Evolutionary conservation across 78 protist genomes (phyloP).

Genomic region (Monocercomonoides exilis): DNA sequence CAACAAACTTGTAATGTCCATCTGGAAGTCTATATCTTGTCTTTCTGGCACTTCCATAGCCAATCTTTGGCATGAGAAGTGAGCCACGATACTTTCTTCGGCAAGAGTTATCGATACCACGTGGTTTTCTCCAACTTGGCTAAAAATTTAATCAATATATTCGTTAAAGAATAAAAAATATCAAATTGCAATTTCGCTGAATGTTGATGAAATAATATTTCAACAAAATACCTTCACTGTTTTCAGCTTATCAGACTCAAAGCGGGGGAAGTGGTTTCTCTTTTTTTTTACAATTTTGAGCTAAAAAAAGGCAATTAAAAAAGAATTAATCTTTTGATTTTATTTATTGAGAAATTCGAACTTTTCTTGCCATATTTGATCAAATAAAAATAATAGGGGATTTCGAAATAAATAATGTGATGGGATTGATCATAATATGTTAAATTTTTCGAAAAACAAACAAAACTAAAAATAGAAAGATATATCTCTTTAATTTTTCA

Average conservation of each 20-base stretch:
- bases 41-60: constrained; percentile 8
- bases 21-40: constrained; percentile 1
- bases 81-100: not conserved
- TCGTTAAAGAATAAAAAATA: not conserved
- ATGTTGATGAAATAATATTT: not conserved
- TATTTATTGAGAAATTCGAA: too few relatives aligned
- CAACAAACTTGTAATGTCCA: not conserved
- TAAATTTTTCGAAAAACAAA: too few relatives aligned
- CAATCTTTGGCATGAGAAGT: not conserved
- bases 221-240: not conserved
- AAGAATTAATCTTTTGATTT: too few relatives aligned
- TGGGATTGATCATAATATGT: too few relatives aligned
- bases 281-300: not conserved
- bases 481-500: too few relatives aligned
- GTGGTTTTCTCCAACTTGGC: constrained; percentile 9
- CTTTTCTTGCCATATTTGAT: too few relatives aligned
- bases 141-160: not conserved
- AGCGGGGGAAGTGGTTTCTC: too few relatives aligned
- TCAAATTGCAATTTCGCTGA: not conserved
- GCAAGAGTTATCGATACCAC: not conserved
- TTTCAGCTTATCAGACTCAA: too few relatives aligned
- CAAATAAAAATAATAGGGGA: too few relatives aligned
- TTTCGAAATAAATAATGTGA: too few relatives aligned
- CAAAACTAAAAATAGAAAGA: too few relatives aligned
- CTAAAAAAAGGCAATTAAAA: not conserved